Evolutionary conservation across 2,329 filamentous ascomycete species (phyloP).

Genomic region (Herpotrichia juniperi): DNA sequence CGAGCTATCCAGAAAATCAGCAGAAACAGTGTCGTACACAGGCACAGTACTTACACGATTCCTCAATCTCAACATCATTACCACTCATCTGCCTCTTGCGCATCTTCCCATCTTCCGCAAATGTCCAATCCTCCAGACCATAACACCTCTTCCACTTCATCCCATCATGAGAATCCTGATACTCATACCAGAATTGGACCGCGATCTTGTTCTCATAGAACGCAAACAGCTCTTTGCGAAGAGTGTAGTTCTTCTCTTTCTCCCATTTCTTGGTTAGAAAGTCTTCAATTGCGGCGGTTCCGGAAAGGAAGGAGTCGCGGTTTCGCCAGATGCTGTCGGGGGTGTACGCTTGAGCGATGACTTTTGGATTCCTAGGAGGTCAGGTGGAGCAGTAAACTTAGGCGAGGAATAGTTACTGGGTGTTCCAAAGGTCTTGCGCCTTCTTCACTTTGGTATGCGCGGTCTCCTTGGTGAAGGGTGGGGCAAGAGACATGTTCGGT

Average conservation of each 20-base stretch:
- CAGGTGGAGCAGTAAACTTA: conserved; percentile 4
- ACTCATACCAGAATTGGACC: conserved; percentile 92
- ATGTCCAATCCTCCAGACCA: conserved; percentile 82
- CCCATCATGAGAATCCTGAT: conserved; percentile 67
- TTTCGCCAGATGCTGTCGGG: conserved; percentile 82
- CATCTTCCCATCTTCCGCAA: conserved; percentile 73
- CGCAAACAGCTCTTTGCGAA: conserved; percentile 84
- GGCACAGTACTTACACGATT: conserved; percentile 43
- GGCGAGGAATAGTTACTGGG: conserved; percentile 56
- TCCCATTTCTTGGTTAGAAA: conserved; percentile 78
- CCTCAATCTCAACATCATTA: conserved; percentile 69
- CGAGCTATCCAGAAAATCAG: conserved; percentile 53
- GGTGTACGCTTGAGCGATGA: conserved; percentile 76
- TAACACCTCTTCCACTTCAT: conserved; percentile 83
- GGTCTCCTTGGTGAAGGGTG: conserved; percentile 77
- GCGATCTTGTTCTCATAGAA: conserved; percentile 79
- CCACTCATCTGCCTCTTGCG: conserved; percentile 77
- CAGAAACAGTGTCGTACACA: not conserved
- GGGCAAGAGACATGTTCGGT: conserved; percentile 55
- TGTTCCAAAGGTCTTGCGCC: conserved; percentile 85
- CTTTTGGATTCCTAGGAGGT: conserved; percentile 63
- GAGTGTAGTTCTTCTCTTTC: conserved; percentile 71
- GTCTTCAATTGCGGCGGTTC: conserved; percentile 69
- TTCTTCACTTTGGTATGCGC: conserved; percentile 80
- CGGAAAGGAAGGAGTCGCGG: conserved; percentile 70